These are phyloP conservation scores for Monilinia polystroma DNA, from an alignment of 2,329 filamentous ascomycete species.

Conservation along the genomic window DNA sequence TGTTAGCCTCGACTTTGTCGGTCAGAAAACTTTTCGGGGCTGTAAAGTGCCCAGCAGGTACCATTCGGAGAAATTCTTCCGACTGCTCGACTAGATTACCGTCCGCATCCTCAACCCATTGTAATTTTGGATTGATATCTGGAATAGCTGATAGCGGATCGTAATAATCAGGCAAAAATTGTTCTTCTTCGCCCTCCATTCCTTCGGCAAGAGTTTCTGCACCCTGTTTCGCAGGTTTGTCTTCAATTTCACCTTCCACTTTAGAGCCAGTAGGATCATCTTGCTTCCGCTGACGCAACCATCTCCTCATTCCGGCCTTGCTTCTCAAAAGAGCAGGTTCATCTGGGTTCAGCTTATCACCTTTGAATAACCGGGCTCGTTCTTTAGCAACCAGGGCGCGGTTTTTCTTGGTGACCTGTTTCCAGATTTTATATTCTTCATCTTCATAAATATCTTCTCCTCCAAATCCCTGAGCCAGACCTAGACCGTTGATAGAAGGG, in stretches of 20 bases:
- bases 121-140: conserved; percentile 72
- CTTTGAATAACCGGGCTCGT: conserved; percentile 80
- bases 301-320: conserved; percentile 87
- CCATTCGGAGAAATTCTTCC: conserved; percentile 77
- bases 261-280: conserved; percentile 51
- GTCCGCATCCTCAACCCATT: conserved; percentile 87
- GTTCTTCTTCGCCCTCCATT: conserved; percentile 81
- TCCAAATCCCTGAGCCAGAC: conserved; percentile 61
- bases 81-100: conserved; percentile 85
- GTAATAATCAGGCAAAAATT: conserved; percentile 90
- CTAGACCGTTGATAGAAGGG: conserved; percentile 65
- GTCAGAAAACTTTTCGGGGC: conserved; percentile 72
- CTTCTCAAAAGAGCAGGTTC: conserved; percentile 82
- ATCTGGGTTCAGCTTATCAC: conserved; percentile 79
- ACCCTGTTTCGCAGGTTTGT: conserved; percentile 50
- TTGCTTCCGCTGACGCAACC: conserved; percentile 75
- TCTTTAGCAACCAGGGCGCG: conserved; percentile 83
- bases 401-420: conserved; percentile 97
- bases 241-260: conserved; percentile 47
- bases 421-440: conserved; percentile 97
- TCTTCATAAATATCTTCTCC: conserved; percentile 80
- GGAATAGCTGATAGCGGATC: conserved; percentile 82
- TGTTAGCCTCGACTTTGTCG: conserved; percentile 83
- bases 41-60: conserved; percentile 72
- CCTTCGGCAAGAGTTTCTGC: conserved; percentile 86